phyloP scores from a whole-genome alignment of 257 asterid species.

The Asclepias syriaca region DNA sequence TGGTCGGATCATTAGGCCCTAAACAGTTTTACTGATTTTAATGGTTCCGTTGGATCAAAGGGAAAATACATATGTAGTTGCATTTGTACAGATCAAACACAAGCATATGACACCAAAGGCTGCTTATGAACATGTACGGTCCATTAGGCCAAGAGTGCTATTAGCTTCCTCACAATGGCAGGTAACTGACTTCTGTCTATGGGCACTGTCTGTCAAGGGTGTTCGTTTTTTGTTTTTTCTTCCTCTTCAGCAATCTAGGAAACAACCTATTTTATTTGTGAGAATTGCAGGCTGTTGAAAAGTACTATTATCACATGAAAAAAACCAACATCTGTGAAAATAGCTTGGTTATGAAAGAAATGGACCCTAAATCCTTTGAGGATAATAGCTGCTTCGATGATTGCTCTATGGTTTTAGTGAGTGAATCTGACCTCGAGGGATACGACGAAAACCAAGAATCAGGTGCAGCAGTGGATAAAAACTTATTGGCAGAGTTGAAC shows the following conservation, averaged over 20 bases:
- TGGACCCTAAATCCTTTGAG: slow-evolving; percentile 43
- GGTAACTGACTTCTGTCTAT: slow-evolving; percentile 28
- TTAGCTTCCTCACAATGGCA: slow-evolving; percentile 83
- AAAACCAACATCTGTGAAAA: slow-evolving; percentile 19
- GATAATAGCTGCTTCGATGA: slow-evolving; percentile 66
- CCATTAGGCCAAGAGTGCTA: slow-evolving; percentile 78
- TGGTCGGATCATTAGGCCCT: slow-evolving; percentile 2
- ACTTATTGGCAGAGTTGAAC: slow-evolving; percentile 32
- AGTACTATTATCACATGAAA: slow-evolving; percentile 42
- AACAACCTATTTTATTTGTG: background rate
- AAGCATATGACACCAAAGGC: slow-evolving; percentile 68
- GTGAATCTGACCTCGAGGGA: slow-evolving; percentile 85
- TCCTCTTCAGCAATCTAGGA: background rate
- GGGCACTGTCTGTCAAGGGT: background rate
- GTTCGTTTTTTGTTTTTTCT: background rate
- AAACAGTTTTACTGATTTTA: background rate
- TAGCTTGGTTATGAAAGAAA: slow-evolving; percentile 9
- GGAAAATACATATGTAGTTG: too few species aligned
- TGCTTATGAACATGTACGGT: slow-evolving; percentile 65
- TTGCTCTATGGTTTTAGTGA: slow-evolving; percentile 58
- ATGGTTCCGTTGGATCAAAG: too few species aligned
- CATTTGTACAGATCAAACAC: slow-evolving; percentile 56
- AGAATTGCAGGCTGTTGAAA: slow-evolving; percentile 68
- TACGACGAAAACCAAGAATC: slow-evolving; percentile 47
- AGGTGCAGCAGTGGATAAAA: slow-evolving; percentile 17